phyloP scores from a whole-genome alignment of 805 yeast species.

The Ogataea zsoltii region DNA sequence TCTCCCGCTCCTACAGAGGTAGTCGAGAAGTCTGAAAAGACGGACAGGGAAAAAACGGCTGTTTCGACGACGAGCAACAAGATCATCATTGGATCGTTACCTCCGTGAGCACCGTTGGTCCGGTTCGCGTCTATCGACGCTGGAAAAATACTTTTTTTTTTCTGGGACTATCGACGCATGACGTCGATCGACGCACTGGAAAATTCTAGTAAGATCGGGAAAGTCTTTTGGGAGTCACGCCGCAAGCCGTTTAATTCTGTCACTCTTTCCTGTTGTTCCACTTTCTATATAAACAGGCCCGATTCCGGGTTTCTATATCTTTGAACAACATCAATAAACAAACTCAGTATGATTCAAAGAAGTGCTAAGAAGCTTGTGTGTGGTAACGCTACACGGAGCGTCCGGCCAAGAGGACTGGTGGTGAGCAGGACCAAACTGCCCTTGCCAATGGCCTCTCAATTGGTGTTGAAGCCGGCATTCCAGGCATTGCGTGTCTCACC shows the following conservation, averaged over 20 bases:
- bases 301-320: too few species aligned
- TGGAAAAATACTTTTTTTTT: too few species aligned
- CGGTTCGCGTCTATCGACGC: background rate
- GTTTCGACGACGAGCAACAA: background rate
- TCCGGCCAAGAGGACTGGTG: background rate
- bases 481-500: background rate
- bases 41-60: background rate
- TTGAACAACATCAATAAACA: too few species aligned
- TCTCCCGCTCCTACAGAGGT: constrained; percentile 2
- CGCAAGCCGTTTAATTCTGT: background rate
- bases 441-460: too few species aligned
- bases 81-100: constrained; percentile 16
- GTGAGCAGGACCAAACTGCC: background rate
- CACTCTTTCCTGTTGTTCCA: too few species aligned
- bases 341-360: constrained; percentile 1
- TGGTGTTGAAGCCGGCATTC: constrained; percentile 3
- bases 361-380: constrained; percentile 2
- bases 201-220: constrained; percentile 16
- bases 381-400: background rate
- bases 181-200: constrained; percentile 11
- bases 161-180: constrained; percentile 9
- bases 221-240: constrained; percentile 2
- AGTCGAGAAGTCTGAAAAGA: background rate
- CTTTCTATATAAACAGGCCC: too few species aligned
- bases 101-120: constrained; percentile 1